Evolutionary conservation across 169 alveolate species (phyloP).

Genomic region (Plasmodium billcollinsi): DNA sequence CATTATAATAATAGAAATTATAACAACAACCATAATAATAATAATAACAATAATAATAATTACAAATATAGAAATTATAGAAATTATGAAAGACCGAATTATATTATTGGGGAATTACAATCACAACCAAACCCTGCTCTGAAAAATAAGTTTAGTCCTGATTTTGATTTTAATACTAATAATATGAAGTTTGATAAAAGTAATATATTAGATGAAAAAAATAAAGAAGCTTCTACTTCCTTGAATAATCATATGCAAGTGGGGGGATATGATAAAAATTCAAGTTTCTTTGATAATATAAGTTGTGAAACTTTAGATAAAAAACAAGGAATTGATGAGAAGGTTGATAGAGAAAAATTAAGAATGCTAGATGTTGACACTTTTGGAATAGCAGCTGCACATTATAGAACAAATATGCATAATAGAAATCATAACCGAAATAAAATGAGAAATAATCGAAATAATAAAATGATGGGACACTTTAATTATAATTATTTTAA

Average conservation of each 20-base stretch:
- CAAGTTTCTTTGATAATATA: conserved; percentile 86
- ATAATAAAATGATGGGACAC: conserved; percentile 45
- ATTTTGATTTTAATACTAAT: conserved; percentile 70
- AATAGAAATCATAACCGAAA: conserved; percentile 76
- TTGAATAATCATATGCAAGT: conserved; percentile 37
- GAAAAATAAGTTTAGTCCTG: conserved; percentile 72
- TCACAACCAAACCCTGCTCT: conserved; percentile 72
- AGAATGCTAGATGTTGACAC: conserved; percentile 86
- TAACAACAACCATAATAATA: conserved; percentile 3
- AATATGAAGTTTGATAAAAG: conserved; percentile 60
- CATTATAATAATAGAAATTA: conserved; percentile 8
- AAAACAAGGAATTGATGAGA: conserved; percentile 76
- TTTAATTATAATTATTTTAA: conserved; percentile 58
- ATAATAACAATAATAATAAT: conserved; percentile 54
- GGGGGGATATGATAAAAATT: conserved; percentile 84
- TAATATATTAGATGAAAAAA: conserved; percentile 64
- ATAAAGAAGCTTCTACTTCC: conserved; percentile 8
- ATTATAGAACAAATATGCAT: conserved; percentile 76
- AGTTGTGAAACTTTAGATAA: conserved; percentile 75
- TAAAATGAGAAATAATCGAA: conserved; percentile 34
- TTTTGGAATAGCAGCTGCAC: conserved; percentile 84
- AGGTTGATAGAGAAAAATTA: conserved; percentile 83
- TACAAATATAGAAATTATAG: conserved; percentile 54
- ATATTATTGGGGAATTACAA: conserved; percentile 71
- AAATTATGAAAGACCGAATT: conserved; percentile 48